Evolutionary conservation across 148 eudicot genomes (phyloP), one percentile per base, ranked within the genome.

Genomic region (Beta vulgaris): DNA sequence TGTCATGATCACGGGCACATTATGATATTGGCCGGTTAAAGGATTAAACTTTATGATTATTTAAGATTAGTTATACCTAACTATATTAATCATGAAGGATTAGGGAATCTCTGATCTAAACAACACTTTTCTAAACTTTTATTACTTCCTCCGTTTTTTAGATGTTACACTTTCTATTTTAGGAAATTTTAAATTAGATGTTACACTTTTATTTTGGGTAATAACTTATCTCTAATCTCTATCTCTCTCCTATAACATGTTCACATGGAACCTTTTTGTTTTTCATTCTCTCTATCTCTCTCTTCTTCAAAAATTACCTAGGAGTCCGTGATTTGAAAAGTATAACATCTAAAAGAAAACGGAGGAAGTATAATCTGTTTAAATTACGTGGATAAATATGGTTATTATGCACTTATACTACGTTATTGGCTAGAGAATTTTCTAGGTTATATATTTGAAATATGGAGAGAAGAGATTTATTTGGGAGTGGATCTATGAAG

Each of bases 1-100:
- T 80, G 83, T 75, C 83, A 70, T 80, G 72, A 80, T 75, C 76
- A 75, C 54, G 76, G 76, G 60, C 59, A 57, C 55, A 69, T 74
- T 44, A 69, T 61, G 26, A 65, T 65, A 70, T 34, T 62, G 34
- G 23, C 3, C 36, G 26, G 32, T 7, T 35, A 35, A 53, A 7
- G 32, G 63, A 28, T 44, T 49, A 69, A 75, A 12, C 31, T 62
- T 74, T 37, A 48, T 68, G 74, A 79, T 79, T 79, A 73, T 39
- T 55, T 49, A 66, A 54, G 63, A 28, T 40, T 35, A 79, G 51
- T 79, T 44, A 79, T 75, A 64, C 76, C 65, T 75, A 71, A 80
- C 76, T 68, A 42, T 29, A 53, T 61, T 80, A 76, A 80, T 80
- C 68, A 75, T 80, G 72, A 54, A 62, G 64, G 31, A 71, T 61